phyloP scores from a whole-genome alignment of 2,329 filamentous ascomycete species.

The Epichloe bromicola region DNA sequence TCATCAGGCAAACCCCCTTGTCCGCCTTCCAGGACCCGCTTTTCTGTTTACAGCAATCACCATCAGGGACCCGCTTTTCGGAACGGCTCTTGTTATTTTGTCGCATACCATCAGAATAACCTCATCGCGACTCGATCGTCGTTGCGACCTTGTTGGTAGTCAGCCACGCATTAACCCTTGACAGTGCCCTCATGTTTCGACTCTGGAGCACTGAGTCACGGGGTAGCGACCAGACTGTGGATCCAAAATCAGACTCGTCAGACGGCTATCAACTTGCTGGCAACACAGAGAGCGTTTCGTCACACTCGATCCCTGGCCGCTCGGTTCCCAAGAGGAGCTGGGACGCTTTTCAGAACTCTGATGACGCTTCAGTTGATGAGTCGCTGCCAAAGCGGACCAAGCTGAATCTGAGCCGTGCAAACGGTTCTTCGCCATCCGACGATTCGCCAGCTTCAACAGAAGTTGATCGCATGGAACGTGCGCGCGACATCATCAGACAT shows the following conservation, averaged over 20 bases:
- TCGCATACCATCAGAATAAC: conserved; percentile 7
- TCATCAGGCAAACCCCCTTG: conserved; percentile 5
- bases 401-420: conserved; percentile 14
- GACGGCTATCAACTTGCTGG: conserved; percentile 19
- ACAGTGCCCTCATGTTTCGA: conserved; percentile 43
- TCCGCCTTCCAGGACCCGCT: conserved; percentile 13
- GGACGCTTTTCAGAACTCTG: conserved; percentile 16
- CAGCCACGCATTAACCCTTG: conserved; percentile 11
- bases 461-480: conserved; percentile 29
- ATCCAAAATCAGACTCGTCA: conserved; percentile 8
- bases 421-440: neutral
- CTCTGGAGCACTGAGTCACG: conserved; percentile 46
- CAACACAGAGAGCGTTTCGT: neutral
- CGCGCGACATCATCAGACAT: conserved; percentile 64
- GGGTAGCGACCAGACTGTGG: conserved; percentile 40
- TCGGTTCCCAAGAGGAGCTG: conserved; percentile 27
- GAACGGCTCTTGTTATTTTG: neutral
- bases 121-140: conserved; percentile 8
- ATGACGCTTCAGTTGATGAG: neutral
- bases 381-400: conserved; percentile 30
- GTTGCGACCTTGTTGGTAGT: neutral
- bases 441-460: conserved; percentile 10
- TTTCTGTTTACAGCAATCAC: conserved; percentile 22
- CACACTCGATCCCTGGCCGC: neutral
- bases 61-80: neutral